These are phyloP conservation scores for Castanea sativa DNA, from an alignment of 306 rosid species.

Conservation along the genomic window DNA sequence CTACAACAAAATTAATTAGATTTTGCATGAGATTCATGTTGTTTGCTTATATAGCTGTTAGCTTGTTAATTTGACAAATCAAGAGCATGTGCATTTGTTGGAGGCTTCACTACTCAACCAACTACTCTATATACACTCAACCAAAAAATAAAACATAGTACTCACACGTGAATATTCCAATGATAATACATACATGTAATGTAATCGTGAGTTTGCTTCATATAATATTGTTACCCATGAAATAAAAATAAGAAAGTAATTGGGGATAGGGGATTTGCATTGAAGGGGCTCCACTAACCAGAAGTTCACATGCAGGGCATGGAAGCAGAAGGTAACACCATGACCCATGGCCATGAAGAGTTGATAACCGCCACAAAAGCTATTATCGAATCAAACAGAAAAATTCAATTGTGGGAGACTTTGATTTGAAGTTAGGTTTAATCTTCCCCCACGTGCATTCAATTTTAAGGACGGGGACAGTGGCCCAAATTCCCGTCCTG, in stretches of 20 bases:
- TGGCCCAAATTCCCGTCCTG: constrained; percentile 23
- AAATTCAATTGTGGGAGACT: constrained; percentile 34
- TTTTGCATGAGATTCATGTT: no score
- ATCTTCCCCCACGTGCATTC: constrained; percentile 30
- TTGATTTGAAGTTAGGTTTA: constrained; percentile 34
- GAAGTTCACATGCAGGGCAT: constrained; percentile 12
- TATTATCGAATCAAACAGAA: constrained; percentile 13
- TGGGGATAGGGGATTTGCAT: constrained; percentile 27
- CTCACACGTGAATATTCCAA: no score
- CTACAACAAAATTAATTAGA: no score
- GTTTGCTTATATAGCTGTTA: no score
- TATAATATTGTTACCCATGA: no score
- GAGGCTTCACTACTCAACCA: no score
- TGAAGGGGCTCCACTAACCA: constrained; percentile 28
- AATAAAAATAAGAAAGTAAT: not conserved
- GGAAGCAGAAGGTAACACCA: constrained; percentile 17
- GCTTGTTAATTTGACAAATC: no score
- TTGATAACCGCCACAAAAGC: constrained; percentile 26
- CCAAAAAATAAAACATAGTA: no score
- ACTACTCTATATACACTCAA: no score
- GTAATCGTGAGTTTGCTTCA: no score
- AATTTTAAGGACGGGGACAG: constrained; percentile 11
- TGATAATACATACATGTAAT: no score
- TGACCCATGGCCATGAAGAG: constrained; percentile 18
- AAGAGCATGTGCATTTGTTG: no score